Base-by-base conservation (phyloP, 768 basidiomycete species). In the Xerocomellus intermedius region DNA sequence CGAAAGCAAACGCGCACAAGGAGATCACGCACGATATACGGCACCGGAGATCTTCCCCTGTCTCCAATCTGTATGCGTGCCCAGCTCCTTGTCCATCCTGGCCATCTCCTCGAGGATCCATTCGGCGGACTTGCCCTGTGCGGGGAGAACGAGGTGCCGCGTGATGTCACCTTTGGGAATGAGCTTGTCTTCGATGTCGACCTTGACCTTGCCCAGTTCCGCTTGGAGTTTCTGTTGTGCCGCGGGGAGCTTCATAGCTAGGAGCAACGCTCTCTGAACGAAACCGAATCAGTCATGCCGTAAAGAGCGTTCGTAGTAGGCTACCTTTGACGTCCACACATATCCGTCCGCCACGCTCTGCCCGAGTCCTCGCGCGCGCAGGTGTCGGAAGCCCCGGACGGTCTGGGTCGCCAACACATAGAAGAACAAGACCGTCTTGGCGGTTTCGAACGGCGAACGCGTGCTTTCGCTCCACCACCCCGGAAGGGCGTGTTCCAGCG, bases 51-150 rank as follows among this genome's bases (percentile, higher is more conserved):
- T 69, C 68, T 89, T 90, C 17, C 91, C 91, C 5, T 81, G 69
- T 48, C 73, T 77, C 84, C 88, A 94, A 52, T 83, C 74, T 2
- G 77, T 72, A 38, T 75, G 64, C 3, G 17, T 65, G 61, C 72
- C 75, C 43, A 81, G 66, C 55, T 84, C 82, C 24, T 62, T 67
- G 69, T 94, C 89, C 88, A 94, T 92, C 62, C 77, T 82, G 22
- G 82, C 80, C 87, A 94, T 91, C 67, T 92, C 88, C 8, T 76
- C 77, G 19, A 84, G 56, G 57, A 94, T 89, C 88, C 88, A 90
- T 56, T 87, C 87, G 8, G 80, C 56, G 0, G 84, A 74, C 59
- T 83, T 77, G 14, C 92, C 90, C 26, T 82, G 71, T 1, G 74
- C 72, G 0, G 92, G 91, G 0, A 94, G 74, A 2, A 79, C 61